Evolutionary conservation across 78 protist genomes (phyloP).

Genomic region (Creolimax fragrantissima): DNA sequence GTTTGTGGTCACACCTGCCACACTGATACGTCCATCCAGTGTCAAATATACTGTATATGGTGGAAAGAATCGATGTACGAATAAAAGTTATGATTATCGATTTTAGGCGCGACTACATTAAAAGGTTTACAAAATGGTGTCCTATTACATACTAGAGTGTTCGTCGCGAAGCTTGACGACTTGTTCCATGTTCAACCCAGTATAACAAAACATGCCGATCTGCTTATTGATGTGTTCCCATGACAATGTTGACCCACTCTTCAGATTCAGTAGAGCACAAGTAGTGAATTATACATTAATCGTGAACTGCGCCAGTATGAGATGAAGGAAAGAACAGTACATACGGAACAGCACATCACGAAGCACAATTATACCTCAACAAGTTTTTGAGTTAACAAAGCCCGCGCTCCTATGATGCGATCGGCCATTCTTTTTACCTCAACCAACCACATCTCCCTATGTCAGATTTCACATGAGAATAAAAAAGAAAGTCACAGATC

Average conservation of each 20-base stretch:
- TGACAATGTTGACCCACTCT: slow-evolving; percentile 23
- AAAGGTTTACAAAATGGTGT: no score
- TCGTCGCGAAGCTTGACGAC: not conserved
- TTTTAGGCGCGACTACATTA: no score
- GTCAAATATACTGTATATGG: slow-evolving; percentile 62
- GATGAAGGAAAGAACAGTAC: not conserved
- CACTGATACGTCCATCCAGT: slow-evolving; percentile 86
- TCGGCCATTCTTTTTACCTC: slow-evolving; percentile 82
- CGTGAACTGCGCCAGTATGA: not conserved
- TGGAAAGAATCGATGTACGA: no score
- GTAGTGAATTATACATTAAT: not conserved
- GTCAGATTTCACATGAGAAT: not conserved
- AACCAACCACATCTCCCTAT: slow-evolving; percentile 3
- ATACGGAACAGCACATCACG: no score
- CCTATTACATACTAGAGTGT: not conserved
- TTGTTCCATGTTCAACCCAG: slow-evolving; percentile 66
- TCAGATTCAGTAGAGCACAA: not conserved
- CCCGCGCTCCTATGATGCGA: slow-evolving; percentile 77
- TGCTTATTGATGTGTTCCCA: slow-evolving; percentile 93
- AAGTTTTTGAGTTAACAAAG: slow-evolving; percentile 43
- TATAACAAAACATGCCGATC: slow-evolving; percentile 96
- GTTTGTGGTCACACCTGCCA: slow-evolving; percentile 79
- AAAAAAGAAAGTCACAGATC: not conserved
- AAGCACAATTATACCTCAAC: no score
- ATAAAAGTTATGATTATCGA: no score